phyloP scores from a whole-genome alignment of 2,329 filamentous ascomycete species.

The Trichoderma breve region DNA sequence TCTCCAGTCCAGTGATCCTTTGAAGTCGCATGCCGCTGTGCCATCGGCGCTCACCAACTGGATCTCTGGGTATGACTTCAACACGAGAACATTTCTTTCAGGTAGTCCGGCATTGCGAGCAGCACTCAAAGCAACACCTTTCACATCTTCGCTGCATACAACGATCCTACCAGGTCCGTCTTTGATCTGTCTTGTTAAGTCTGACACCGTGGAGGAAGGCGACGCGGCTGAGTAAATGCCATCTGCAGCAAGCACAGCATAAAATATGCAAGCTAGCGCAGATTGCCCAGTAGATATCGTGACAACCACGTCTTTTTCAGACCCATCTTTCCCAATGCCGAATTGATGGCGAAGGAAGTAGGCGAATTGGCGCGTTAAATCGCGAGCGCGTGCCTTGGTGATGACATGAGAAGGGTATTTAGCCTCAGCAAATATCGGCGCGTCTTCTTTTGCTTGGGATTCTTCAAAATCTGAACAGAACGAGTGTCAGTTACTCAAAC shows the following conservation, averaged over 20 bases:
- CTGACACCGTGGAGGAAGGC: slow-evolving; percentile 47
- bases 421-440: slow-evolving; percentile 56
- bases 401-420: slow-evolving; percentile 51
- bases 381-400: slow-evolving; percentile 50
- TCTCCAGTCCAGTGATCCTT: slow-evolving; percentile 49
- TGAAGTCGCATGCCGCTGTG: slow-evolving; percentile 28
- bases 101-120: slow-evolving; percentile 46
- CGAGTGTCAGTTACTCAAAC: neutral
- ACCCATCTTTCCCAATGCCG: slow-evolving; percentile 49
- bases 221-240: slow-evolving; percentile 58
- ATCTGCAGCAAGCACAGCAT: slow-evolving; percentile 55
- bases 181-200: slow-evolving; percentile 47
- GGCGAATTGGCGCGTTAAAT: slow-evolving; percentile 51
- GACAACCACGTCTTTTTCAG: slow-evolving; percentile 53
- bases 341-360: slow-evolving; percentile 53
- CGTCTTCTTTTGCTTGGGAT: slow-evolving; percentile 43
- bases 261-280: slow-evolving; percentile 53
- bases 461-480: slow-evolving; percentile 37
- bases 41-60: slow-evolving; percentile 30
- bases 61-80: slow-evolving; percentile 40
- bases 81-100: slow-evolving; percentile 47
- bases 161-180: slow-evolving; percentile 41
- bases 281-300: slow-evolving; percentile 56
- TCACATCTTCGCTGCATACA: slow-evolving; percentile 48
- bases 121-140: slow-evolving; percentile 47